Conservation (phyloP, 75 land plant genomes). For the Cunninghamia lanceolata region DNA sequence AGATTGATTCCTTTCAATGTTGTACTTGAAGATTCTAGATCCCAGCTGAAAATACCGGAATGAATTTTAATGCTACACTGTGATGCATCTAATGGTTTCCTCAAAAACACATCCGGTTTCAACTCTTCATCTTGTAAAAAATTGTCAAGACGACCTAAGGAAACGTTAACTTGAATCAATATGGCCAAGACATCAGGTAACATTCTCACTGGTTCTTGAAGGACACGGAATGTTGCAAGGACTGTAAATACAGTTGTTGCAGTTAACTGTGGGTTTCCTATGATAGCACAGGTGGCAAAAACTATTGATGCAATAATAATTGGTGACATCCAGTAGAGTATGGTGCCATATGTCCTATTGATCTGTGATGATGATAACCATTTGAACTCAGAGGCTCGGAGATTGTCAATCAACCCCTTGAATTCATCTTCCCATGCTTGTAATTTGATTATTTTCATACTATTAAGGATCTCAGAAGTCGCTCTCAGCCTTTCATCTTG, state of each 20-base stretch:
- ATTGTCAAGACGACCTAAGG: conserved; percentile 52
- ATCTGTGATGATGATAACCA: conserved; percentile 53
- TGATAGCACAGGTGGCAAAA: conserved; percentile 39
- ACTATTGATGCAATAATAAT: conserved; percentile 47
- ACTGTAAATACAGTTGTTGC: conserved; percentile 66
- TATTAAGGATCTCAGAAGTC: conserved; percentile 67
- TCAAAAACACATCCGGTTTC: conserved; percentile 26
- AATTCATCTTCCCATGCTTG: conserved; percentile 90
- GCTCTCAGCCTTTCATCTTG: conserved; percentile 64
- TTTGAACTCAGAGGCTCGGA: conserved; percentile 49
- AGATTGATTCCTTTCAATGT: conserved; percentile 54
- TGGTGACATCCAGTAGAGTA: conserved; percentile 75
- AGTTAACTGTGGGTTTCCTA: conserved; percentile 37
- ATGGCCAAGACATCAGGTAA: conserved; percentile 63
- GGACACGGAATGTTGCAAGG: conserved; percentile 49
- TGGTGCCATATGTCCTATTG: conserved; percentile 32
- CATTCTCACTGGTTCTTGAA: conserved; percentile 69
- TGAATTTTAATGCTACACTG: conserved; percentile 28
- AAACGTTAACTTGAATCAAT: conserved; percentile 69
- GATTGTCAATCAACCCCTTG: conserved; percentile 27
- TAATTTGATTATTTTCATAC: conserved; percentile 78
- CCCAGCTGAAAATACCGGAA: conserved; percentile 62
- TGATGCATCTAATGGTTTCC: background rate
- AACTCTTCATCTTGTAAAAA: conserved; percentile 78
- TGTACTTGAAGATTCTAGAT: conserved; percentile 30